Evolutionary conservation across 345 rosid genomes (phyloP), one percentile per base, ranked within the genome.

Genomic region (Aegle marmelos): DNA sequence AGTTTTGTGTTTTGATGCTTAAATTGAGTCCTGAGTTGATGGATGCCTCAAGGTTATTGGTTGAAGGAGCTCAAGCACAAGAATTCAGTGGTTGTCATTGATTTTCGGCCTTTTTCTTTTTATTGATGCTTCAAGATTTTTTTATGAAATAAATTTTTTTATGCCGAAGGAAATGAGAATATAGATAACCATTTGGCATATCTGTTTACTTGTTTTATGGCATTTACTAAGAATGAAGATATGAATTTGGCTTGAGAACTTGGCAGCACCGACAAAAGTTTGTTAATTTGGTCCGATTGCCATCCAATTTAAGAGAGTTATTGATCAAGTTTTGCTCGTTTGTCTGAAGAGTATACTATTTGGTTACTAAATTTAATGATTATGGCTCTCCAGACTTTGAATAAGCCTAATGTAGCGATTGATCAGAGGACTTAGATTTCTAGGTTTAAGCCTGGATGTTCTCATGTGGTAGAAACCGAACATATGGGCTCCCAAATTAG

Each of bases 1-100:
- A 92, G 90, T 93, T 93, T 70, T 93, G 97, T 77, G 94, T 93
- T 17, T 83, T 93, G 81, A 93, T 93, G 97, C 41, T 90, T 72
- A 85, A 94, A 85, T 85, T 93, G 73, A 91, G 98, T 68, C 97
- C 95, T 66, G 92, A 90, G 16, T 75, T 91, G 82, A 93, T 93
- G 98, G 93, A 89, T 34, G 92, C 92, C 63, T 93, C 98, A 8
- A 80, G 80, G 68, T 85, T 77, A 70, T 74, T 88, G 60, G 66
- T 93, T 41, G 91, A 88, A 31, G 96, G 89, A 63, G 96, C 93
- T 69, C 87, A 91, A 24, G 71, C 80, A 7, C 83, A 85, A 59
- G 96, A 89, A 36, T 83, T 90, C 75, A 70, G 70, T 2, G 77
- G 72, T 72, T 80, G 17, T 72, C 64, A 24, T 74, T 71, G 34